These are phyloP conservation scores for Syncephalastrum sp. DNA, from an alignment of 371 early-diverging fungal species.

Conservation along the genomic window DNA sequence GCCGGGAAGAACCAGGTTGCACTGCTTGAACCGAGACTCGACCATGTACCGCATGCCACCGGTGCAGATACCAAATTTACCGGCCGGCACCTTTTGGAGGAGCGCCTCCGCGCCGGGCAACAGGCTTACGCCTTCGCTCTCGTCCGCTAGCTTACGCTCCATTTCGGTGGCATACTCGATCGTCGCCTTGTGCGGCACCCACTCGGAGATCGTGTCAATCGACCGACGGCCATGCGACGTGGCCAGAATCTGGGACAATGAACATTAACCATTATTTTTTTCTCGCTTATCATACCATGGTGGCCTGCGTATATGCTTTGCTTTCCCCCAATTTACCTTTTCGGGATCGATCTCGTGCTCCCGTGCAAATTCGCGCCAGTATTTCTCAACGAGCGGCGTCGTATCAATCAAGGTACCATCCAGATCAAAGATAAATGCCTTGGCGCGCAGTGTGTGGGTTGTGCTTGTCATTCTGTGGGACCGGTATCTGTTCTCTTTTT, in stretches of 20 bases:
- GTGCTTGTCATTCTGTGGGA: too few relatives aligned
- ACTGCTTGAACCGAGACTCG: constrained; percentile 25
- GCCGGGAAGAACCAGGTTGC: constrained; percentile 24
- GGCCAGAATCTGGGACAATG: constrained; percentile 18
- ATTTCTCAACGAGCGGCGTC: constrained; percentile 40
- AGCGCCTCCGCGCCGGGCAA: constrained; percentile 24
- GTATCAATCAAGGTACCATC: constrained; percentile 54
- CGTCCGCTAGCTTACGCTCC: constrained; percentile 21
- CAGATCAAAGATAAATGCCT: constrained; percentile 43
- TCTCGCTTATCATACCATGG: too few relatives aligned
- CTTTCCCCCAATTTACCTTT: constrained; percentile 24
- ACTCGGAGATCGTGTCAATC: constrained; percentile 35
- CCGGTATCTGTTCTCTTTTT: too few relatives aligned
- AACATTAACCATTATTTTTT: too few relatives aligned
- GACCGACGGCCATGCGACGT: constrained; percentile 43
- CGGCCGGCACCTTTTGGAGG: constrained; percentile 13
- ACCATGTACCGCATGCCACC: constrained; percentile 32
- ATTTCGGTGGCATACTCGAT: constrained; percentile 22
- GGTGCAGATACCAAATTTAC: constrained; percentile 35
- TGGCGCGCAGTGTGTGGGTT: constrained; percentile 9
- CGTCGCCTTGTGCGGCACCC: constrained; percentile 34
- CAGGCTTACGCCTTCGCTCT: constrained; percentile 32
- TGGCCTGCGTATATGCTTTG: too few relatives aligned
- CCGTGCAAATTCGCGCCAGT: constrained; percentile 38
- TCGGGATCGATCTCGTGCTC: constrained; percentile 41